phyloP scores from a whole-genome alignment of 1,284 basidiomycete species.

The Tilletia indica region DNA sequence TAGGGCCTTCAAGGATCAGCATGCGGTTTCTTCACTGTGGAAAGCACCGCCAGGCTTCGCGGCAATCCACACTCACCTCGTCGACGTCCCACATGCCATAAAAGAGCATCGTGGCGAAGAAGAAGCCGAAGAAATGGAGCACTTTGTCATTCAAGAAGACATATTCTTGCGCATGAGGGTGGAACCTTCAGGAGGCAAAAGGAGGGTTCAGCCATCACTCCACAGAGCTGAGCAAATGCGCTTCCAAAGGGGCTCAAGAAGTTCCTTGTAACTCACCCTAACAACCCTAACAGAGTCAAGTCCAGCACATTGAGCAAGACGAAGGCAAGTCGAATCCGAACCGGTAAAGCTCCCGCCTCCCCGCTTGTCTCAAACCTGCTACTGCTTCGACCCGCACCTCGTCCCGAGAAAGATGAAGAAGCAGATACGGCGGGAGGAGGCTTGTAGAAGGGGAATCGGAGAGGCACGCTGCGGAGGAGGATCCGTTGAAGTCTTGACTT shows the following conservation, averaged over 20 bases:
- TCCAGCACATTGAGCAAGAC: conserved; percentile 37
- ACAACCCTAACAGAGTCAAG: conserved; percentile 41
- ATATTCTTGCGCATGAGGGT: conserved; percentile 39
- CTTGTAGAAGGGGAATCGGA: not conserved
- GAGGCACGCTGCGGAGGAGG: conserved; percentile 9
- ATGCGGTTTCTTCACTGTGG: too few species aligned
- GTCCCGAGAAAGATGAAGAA: not conserved
- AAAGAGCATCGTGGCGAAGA: conserved; percentile 73
- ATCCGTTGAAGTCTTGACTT: conserved; percentile 2
- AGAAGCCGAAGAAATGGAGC: conserved; percentile 78
- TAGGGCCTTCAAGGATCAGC: not conserved
- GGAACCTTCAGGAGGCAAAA: conserved; percentile 33
- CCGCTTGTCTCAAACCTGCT: not conserved
- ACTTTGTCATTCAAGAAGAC: conserved; percentile 78
- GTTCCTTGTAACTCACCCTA: conserved; percentile 27
- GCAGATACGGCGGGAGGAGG: not conserved
- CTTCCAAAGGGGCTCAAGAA: not conserved
- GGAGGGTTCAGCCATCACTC: not conserved
- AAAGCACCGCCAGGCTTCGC: not conserved
- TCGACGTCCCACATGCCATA: conserved; percentile 85
- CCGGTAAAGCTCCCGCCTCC: conserved; percentile 27
- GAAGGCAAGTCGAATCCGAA: conserved; percentile 45
- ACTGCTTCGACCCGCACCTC: not conserved
- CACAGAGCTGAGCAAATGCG: conserved; percentile 12
- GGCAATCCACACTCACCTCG: conserved; percentile 63